phyloP scores from a whole-genome alignment of 805 yeast genomes.

The Clavispora phyllophila region DNA sequence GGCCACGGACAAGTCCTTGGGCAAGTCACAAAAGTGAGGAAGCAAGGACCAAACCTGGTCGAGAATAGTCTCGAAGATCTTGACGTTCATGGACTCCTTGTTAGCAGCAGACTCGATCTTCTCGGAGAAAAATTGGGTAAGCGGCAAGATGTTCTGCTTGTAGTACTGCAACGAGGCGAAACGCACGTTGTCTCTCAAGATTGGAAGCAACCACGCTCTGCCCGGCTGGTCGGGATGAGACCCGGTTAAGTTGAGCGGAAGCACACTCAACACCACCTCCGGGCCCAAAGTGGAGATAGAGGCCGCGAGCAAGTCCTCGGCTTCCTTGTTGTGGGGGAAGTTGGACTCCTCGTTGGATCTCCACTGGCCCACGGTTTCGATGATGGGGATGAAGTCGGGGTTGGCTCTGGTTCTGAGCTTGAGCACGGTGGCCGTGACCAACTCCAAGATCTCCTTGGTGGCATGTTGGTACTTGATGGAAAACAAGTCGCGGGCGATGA shows the following conservation, averaged over 20 bases:
- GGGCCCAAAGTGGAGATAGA: conserved; percentile 85
- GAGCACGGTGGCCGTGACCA: conserved; percentile 56
- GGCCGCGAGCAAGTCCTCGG: conserved; percentile 75
- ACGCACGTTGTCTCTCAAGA: conserved; percentile 80
- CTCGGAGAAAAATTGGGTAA: conserved; percentile 48
- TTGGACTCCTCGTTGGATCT: conserved; percentile 71
- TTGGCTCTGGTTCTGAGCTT: conserved; percentile 61
- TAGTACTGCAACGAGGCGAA: conserved; percentile 65
- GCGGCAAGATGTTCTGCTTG: conserved; percentile 60
- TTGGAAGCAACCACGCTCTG: conserved; percentile 92
- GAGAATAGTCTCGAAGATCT: conserved; percentile 76
- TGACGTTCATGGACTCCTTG: conserved; percentile 61
- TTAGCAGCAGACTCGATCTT: conserved; percentile 40
- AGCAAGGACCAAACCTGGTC: conserved; percentile 91
- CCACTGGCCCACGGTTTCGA: conserved; percentile 79
- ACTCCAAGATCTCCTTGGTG: conserved; percentile 67
- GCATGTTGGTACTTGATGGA: conserved; percentile 73
- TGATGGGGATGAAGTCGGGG: conserved; percentile 63
- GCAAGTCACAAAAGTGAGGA: conserved; percentile 85
- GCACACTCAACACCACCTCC: conserved; percentile 61
- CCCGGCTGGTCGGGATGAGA: conserved; percentile 52
- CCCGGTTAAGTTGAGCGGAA: conserved; percentile 76
- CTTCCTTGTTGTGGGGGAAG: conserved; percentile 64
- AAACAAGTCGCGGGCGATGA: conserved; percentile 52
- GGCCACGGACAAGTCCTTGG: conserved; percentile 59